A percentile compares a stretch with the other conserved stretches of the same genome.
Conservation (phyloP, 2,329 filamentous ascomycete genomes). For the Lanzia echinophila region DNA sequence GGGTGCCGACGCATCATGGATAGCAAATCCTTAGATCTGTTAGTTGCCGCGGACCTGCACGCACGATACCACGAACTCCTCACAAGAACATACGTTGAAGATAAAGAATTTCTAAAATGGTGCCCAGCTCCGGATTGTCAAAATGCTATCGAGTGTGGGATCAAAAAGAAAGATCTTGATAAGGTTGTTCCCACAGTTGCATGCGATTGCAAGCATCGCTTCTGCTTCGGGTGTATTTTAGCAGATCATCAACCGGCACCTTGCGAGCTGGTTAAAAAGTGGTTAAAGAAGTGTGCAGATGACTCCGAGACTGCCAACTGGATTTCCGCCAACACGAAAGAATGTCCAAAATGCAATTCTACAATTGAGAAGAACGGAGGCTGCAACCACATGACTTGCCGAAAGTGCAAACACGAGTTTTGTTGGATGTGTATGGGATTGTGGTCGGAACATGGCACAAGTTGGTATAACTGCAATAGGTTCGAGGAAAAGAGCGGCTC, state of each 20-base stretch:
- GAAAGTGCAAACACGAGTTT: slow-evolving; percentile 93
- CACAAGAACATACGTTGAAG: slow-evolving; percentile 92
- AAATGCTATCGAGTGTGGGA: slow-evolving; percentile 80
- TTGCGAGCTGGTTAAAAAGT: slow-evolving; percentile 84
- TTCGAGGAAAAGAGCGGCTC: slow-evolving; percentile 93
- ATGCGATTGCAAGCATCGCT: slow-evolving; percentile 77
- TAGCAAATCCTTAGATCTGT: slow-evolving; percentile 74
- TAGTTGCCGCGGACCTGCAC: slow-evolving; percentile 53
- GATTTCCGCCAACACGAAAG: slow-evolving; percentile 98
- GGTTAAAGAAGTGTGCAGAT: slow-evolving; percentile 97
- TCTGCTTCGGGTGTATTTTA: slow-evolving; percentile 91
- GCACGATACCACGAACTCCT: slow-evolving; percentile 75
- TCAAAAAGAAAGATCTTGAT: slow-evolving; percentile 82
- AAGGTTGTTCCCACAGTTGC: slow-evolving; percentile 84
- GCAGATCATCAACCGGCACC: slow-evolving; percentile 90
- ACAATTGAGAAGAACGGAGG: slow-evolving; percentile 99
- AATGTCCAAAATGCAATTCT: slow-evolving; percentile 91
- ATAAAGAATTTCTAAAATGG: slow-evolving; percentile 94
- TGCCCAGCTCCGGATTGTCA: slow-evolving; percentile 96
- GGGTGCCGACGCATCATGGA: slow-evolving; percentile 88
- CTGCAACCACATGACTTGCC: slow-evolving; percentile 96
- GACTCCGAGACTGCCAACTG: slow-evolving; percentile 98
- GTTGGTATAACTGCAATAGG: slow-evolving; percentile 98
- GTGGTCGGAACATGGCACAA: slow-evolving; percentile 97
- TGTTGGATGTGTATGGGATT: slow-evolving; percentile 99